Evolutionary conservation across 2,329 filamentous ascomycete species (phyloP).

Genomic region (Zymoseptoria tritici): DNA sequence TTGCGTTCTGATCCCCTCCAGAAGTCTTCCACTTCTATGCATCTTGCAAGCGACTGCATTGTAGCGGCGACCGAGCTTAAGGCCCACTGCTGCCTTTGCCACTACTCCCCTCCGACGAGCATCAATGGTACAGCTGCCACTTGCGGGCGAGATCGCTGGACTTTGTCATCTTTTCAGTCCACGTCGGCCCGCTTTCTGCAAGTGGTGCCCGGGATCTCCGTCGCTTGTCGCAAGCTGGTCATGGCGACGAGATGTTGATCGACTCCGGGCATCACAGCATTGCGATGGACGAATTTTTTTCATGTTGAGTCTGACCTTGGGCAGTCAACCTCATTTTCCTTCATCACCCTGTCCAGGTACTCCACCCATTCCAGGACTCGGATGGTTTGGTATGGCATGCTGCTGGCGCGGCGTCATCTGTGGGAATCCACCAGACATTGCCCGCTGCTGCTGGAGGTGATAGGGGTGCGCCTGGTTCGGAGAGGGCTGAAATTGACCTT

Average conservation of each 20-base stretch:
- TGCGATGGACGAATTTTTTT: not conserved
- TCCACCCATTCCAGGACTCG: conserved; percentile 23
- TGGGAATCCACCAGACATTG: conserved; percentile 27
- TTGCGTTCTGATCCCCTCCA: not conserved
- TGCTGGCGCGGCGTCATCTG: conserved; percentile 31
- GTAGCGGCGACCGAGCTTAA: not conserved
- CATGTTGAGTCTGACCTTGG: not conserved
- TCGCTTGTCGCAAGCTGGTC: not conserved
- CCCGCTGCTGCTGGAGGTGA: conserved; percentile 21
- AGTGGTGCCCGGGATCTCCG: not conserved
- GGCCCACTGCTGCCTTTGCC: not conserved
- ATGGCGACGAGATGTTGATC: not conserved
- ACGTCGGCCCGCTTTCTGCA: not conserved
- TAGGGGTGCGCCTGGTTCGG: conserved; percentile 21
- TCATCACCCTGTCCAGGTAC: conserved; percentile 21
- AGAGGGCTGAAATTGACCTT: conserved; percentile 14
- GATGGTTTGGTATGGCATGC: conserved; percentile 24
- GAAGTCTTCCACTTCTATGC: not conserved
- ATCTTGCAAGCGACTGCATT: not conserved
- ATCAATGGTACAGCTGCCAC: not conserved
- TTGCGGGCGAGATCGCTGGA: not conserved
- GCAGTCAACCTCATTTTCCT: conserved; percentile 20
- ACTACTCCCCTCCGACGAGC: not conserved
- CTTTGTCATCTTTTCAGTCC: not conserved
- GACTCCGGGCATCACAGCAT: not conserved